A percentile compares a stretch with the other conserved stretches of the same genome.
Evolutionary conservation across 768 basidiomycete species (phyloP).

Genomic region (Termitomyces sp.): DNA sequence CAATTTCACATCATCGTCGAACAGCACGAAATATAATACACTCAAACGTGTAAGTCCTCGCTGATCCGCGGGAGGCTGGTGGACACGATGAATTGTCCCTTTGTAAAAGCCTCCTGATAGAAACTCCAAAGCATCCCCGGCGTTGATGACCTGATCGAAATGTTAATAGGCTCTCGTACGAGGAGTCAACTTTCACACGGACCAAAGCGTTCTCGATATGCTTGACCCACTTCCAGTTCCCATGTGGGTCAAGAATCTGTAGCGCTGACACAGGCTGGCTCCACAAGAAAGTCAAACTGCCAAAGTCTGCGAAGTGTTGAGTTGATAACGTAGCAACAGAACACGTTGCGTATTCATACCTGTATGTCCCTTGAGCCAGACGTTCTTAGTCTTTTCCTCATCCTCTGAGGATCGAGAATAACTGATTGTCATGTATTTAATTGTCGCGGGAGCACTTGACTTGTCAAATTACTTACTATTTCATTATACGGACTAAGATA

Average conservation of each 20-base stretch:
- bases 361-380: slow-evolving; percentile 49
- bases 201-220: slow-evolving; percentile 45
- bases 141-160: slow-evolving; percentile 32
- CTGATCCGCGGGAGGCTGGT: slow-evolving; percentile 45
- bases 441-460: background rate
- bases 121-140: slow-evolving; percentile 44
- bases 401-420: slow-evolving; percentile 37
- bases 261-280: slow-evolving; percentile 44
- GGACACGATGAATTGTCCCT: slow-evolving; percentile 43
- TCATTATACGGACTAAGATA: slow-evolving; percentile 37
- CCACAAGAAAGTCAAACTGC: slow-evolving; percentile 39
- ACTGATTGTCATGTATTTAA: slow-evolving; percentile 16
- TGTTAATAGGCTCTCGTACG: background rate
- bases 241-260: slow-evolving; percentile 37
- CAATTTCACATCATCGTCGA: slow-evolving; percentile 37
- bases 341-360: slow-evolving; percentile 18
- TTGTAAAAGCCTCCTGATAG: slow-evolving; percentile 43
- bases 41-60: slow-evolving; percentile 36
- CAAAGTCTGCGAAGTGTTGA: slow-evolving; percentile 28
- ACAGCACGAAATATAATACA: slow-evolving; percentile 39
- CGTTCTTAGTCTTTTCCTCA: slow-evolving; percentile 35
- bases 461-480: slow-evolving; percentile 32
- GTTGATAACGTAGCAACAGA: background rate
- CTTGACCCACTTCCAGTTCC: slow-evolving; percentile 42
- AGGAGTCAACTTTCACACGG: background rate